These are phyloP conservation scores for Epicoccum sorghinum DNA, from an alignment of 2,329 filamentous ascomycete genomes.

Conservation along the genomic window DNA sequence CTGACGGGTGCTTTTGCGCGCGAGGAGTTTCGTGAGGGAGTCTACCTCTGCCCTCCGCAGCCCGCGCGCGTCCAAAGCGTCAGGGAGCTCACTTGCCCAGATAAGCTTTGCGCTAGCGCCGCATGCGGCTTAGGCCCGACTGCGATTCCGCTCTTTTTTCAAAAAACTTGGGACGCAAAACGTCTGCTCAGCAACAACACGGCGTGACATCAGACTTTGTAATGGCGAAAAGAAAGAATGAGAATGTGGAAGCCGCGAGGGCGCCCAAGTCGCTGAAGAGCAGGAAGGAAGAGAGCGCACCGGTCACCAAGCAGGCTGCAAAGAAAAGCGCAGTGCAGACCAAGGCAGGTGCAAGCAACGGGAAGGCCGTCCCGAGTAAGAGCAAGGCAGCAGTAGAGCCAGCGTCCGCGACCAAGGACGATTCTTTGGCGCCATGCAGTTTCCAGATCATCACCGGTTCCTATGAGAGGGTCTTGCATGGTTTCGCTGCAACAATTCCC, in stretches of 20 bases:
- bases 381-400: constrained; percentile 24
- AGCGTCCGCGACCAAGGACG: constrained; percentile 12
- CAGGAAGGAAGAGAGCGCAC: constrained; percentile 30
- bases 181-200: constrained; percentile 18
- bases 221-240: constrained; percentile 49
- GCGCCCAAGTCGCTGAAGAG: constrained; percentile 34
- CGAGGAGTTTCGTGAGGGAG: constrained; percentile 31
- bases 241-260: constrained; percentile 24
- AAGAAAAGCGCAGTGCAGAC: constrained; percentile 21
- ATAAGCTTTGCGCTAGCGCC: constrained; percentile 34
- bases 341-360: constrained; percentile 19
- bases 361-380: constrained; percentile 14
- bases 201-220: constrained; percentile 10
- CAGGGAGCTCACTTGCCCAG: constrained; percentile 17
- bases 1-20: constrained; percentile 28
- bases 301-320: constrained; percentile 25
- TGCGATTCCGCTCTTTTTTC: constrained; percentile 19
- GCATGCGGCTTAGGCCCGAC: constrained; percentile 21
- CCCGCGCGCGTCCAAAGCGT: constrained; percentile 1
- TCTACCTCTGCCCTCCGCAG: neutral
- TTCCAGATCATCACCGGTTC: constrained; percentile 91
- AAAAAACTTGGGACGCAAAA: constrained; percentile 13
- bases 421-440: constrained; percentile 41
- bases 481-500: constrained; percentile 77
- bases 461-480: constrained; percentile 92